Conservation (phyloP, 2,329 filamentous ascomycete genomes). For the Monosporascus sp. region DNA sequence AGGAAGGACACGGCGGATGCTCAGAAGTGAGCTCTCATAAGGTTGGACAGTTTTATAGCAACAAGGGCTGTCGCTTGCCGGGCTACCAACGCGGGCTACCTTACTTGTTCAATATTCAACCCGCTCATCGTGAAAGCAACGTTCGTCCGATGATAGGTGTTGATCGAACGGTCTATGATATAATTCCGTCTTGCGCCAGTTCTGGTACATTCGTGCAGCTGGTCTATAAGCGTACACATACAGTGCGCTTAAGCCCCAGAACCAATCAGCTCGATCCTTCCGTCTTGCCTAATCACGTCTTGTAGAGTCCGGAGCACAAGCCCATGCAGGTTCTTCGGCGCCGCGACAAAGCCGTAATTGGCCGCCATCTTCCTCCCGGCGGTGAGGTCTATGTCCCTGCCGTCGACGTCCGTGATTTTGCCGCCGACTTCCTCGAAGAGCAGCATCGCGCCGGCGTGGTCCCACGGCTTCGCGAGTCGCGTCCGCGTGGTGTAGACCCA, state of each 20-base stretch:
- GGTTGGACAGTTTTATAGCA: no score
- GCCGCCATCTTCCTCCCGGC: conserved; percentile 42
- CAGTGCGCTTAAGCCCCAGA: background rate
- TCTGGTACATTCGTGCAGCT: no score
- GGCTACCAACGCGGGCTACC: no score
- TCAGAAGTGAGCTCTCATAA: no score
- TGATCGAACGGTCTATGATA: no score
- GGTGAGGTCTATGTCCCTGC: conserved; percentile 43
- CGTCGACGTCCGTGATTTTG: conserved; percentile 49
- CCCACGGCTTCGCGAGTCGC: conserved; percentile 52
- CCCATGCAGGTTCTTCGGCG: conserved; percentile 38
- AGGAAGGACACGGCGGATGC: no score
- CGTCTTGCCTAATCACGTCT: conserved; percentile 5
- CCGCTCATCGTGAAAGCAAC: no score
- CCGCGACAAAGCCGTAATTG: conserved; percentile 54
- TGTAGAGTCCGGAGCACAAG: conserved; percentile 36
- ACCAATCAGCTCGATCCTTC: background rate
- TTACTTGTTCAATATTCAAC: no score
- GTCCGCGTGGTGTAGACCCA: conserved; percentile 50
- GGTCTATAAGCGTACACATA: background rate
- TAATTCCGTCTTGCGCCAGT: no score
- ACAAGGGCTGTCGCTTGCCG: no score
- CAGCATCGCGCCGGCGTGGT: conserved; percentile 56
- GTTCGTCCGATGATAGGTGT: no score
- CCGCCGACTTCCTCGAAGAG: conserved; percentile 54